phyloP scores from a whole-genome alignment of 495 filamentous ascomycete species.

The Daldinia decipiens region DNA sequence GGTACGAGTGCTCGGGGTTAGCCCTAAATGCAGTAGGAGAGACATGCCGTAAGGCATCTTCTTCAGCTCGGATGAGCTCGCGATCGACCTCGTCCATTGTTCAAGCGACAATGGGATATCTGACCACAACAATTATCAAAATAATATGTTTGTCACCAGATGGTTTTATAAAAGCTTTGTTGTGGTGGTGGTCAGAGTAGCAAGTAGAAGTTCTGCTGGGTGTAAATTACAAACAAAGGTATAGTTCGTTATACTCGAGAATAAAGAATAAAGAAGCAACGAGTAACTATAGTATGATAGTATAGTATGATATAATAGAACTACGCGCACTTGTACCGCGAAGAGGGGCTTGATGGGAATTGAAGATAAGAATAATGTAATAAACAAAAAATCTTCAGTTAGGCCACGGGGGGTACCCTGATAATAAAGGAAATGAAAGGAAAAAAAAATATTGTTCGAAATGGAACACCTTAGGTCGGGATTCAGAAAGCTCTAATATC shows the following conservation, averaged over 20 bases:
- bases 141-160: background rate
- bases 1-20: slow-evolving; percentile 39
- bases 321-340: slow-evolving; percentile 19
- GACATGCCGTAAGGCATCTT: slow-evolving; percentile 42
- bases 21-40: slow-evolving; percentile 30
- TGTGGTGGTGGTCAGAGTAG: background rate
- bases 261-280: slow-evolving; percentile 7
- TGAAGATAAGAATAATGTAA: slow-evolving; percentile 17
- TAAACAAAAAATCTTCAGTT: slow-evolving; percentile 6
- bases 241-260: slow-evolving; percentile 6
- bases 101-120: slow-evolving; percentile 29
- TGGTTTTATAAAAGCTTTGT: background rate
- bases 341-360: slow-evolving; percentile 15
- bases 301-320: slow-evolving; percentile 15
- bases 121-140: background rate
- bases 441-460: slow-evolving; percentile 15
- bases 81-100: slow-evolving; percentile 63
- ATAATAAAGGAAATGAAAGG: slow-evolving; percentile 24
- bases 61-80: slow-evolving; percentile 62
- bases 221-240: background rate
- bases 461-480: slow-evolving; percentile 15
- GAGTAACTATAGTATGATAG: slow-evolving; percentile 20
- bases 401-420: slow-evolving; percentile 19
- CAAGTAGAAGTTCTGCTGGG: background rate
- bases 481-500: slow-evolving; percentile 31